These are phyloP conservation scores for Talaromyces verruculosus DNA, from an alignment of 2,329 filamentous ascomycete species.

Conservation along the genomic window DNA sequence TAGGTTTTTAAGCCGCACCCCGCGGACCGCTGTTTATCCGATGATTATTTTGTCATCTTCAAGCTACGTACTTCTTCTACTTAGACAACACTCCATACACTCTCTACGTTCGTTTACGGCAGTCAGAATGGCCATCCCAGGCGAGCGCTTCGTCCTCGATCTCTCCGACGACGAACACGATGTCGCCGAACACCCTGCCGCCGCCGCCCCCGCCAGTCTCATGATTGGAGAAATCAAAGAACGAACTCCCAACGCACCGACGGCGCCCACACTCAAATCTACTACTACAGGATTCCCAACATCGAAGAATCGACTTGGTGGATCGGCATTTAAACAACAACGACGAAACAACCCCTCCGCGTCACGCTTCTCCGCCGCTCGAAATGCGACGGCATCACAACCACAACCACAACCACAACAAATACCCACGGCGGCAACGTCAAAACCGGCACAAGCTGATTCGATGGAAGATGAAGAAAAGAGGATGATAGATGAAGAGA, in stretches of 20 bases:
- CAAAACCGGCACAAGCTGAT: not conserved
- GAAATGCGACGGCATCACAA: constrained; percentile 31
- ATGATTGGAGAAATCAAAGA: constrained; percentile 77
- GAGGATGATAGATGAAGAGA: constrained; percentile 77
- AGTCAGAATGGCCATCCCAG: constrained; percentile 52
- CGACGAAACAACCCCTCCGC: constrained; percentile 24
- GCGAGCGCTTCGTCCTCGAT: constrained; percentile 62
- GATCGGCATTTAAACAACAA: constrained; percentile 79
- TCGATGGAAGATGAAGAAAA: constrained; percentile 56
- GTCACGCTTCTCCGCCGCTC: constrained; percentile 29
- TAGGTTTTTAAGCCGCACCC: constrained; percentile 43
- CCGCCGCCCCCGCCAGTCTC: constrained; percentile 27
- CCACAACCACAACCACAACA: not conserved
- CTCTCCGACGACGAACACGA: constrained; percentile 55
- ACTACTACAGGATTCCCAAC: constrained; percentile 75
- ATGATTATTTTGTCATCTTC: constrained; percentile 1
- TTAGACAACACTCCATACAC: not conserved
- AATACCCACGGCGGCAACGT: not conserved
- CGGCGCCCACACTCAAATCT: constrained; percentile 55
- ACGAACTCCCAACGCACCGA: constrained; percentile 56
- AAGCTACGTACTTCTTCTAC: not conserved
- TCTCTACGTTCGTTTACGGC: no score
- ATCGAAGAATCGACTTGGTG: constrained; percentile 71
- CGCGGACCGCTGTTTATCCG: constrained; percentile 8
- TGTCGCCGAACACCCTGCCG: constrained; percentile 24